These are phyloP conservation scores for Angomonas deanei DNA, from an alignment of 208 protist species.

Conservation along the genomic window DNA sequence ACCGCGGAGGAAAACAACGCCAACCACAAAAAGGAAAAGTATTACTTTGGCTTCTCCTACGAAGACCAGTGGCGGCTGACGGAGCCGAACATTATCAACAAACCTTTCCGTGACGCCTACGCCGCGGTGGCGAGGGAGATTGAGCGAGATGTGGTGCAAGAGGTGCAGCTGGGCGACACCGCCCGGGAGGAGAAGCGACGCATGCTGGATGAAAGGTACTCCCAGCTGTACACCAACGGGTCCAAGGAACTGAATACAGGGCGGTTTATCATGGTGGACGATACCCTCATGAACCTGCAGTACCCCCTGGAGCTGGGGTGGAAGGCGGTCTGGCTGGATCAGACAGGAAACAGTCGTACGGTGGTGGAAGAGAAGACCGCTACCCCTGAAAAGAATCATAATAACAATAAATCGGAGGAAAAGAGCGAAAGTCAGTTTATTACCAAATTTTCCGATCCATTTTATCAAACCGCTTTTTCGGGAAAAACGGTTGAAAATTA, in stretches of 20 bases:
- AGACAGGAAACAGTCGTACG: slow-evolving; percentile 27
- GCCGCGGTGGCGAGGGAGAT: slow-evolving; percentile 43
- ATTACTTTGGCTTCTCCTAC: slow-evolving; percentile 61
- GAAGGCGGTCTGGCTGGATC: slow-evolving; percentile 62
- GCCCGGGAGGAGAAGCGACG: neutral
- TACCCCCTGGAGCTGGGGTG: slow-evolving; percentile 59
- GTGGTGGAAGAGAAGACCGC: slow-evolving; percentile 6
- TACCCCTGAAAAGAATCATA: neutral
- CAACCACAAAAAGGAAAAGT: slow-evolving; percentile 20
- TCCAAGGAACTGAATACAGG: slow-evolving; percentile 8
- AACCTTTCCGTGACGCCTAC: slow-evolving; percentile 58
- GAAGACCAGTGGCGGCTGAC: slow-evolving; percentile 76
- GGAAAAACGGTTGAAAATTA: slow-evolving; percentile 31
- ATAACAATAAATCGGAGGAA: neutral
- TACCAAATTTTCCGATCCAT: neutral
- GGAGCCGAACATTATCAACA: slow-evolving; percentile 49
- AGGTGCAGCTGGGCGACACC: too few species aligned
- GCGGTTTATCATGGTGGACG: slow-evolving; percentile 72
- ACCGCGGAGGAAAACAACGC: slow-evolving; percentile 11
- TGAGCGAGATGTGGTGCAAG: neutral
- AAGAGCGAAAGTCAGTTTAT: neutral
- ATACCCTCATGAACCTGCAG: slow-evolving; percentile 67
- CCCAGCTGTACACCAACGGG: neutral
- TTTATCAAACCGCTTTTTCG: slow-evolving; percentile 11
- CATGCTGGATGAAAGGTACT: too few species aligned